These are phyloP conservation scores for Aspergillus flavus DNA, from an alignment of 2,329 filamentous ascomycete genomes.

Conservation along the genomic window DNA sequence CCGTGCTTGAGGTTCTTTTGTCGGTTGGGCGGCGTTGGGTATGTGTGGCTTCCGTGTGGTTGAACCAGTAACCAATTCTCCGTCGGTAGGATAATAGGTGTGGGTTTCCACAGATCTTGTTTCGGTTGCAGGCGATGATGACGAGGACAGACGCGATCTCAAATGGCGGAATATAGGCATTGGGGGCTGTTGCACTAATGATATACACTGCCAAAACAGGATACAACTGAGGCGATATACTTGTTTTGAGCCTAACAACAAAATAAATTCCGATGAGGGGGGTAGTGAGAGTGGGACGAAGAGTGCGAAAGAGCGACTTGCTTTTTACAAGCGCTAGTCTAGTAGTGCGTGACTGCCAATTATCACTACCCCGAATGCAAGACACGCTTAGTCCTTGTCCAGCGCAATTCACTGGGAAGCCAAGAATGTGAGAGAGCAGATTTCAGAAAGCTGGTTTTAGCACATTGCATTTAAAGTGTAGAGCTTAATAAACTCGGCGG, in stretches of 20 bases:
- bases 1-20: neutral
- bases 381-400: neutral
- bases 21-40: neutral
- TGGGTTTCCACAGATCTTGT: neutral
- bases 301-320: neutral
- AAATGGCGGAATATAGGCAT: constrained; percentile 9
- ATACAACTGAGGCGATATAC: neutral
- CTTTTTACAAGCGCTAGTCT: neutral
- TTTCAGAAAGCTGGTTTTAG: neutral
- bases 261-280: neutral
- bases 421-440: constrained; percentile 7
- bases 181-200: no score
- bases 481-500: constrained; percentile 9
- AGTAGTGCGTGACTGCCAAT: constrained; percentile 3
- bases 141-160: constrained; percentile 8
- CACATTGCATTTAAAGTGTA: neutral
- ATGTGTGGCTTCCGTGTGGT: neutral
- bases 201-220: neutral
- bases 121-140: neutral
- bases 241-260: neutral
- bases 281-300: neutral
- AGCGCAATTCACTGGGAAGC: neutral
- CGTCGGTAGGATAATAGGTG: neutral
- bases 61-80: neutral
- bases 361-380: neutral